Percentiles rank a stretch among this genome's conserved stretches.
These are phyloP conservation scores for Podaxis pistillaris DNA, from an alignment of 768 basidiomycete species.

Conservation along the genomic window DNA sequence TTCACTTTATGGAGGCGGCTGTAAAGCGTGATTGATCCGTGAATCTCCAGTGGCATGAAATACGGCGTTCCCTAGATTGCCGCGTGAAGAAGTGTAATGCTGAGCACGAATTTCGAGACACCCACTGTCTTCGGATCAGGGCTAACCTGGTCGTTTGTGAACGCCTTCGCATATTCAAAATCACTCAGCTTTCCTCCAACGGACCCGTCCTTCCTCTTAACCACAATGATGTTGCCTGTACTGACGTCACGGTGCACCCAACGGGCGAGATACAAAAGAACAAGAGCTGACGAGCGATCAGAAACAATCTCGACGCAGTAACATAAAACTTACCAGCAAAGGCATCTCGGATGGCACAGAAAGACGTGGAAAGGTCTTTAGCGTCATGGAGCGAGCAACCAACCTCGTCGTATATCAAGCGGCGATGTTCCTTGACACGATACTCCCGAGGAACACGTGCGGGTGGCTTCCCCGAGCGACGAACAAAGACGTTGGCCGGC, in stretches of 20 bases:
- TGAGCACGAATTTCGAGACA: not conserved
- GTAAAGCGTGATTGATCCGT: not conserved
- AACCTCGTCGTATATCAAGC: not conserved
- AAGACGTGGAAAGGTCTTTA: slow-evolving; percentile 17
- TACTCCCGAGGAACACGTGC: not conserved
- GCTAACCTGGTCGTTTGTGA: not conserved
- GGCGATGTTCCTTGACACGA: not conserved
- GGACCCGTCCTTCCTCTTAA: not conserved
- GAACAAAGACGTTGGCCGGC: not conserved
- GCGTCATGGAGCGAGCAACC: slow-evolving; percentile 24
- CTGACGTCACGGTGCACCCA: slow-evolving; percentile 17
- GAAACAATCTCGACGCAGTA: not conserved
- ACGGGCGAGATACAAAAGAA: slow-evolving; percentile 13
- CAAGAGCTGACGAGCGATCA: not conserved
- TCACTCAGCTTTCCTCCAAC: slow-evolving; percentile 5
- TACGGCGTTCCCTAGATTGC: not conserved
- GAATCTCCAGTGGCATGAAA: not conserved
- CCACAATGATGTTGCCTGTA: slow-evolving; percentile 12
- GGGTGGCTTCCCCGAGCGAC: not conserved
- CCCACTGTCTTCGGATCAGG: not conserved
- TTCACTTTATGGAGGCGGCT: too few species aligned
- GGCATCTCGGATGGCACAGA: not conserved
- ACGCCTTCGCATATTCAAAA: slow-evolving; percentile 6
- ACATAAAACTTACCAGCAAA: not conserved
- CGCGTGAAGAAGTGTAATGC: not conserved